A percentile compares a stretch with the other conserved stretches of the same genome.
These are phyloP conservation scores for Larix kaempferi DNA, from an alignment of 75 land plant genomes.

Conservation along the genomic window DNA sequence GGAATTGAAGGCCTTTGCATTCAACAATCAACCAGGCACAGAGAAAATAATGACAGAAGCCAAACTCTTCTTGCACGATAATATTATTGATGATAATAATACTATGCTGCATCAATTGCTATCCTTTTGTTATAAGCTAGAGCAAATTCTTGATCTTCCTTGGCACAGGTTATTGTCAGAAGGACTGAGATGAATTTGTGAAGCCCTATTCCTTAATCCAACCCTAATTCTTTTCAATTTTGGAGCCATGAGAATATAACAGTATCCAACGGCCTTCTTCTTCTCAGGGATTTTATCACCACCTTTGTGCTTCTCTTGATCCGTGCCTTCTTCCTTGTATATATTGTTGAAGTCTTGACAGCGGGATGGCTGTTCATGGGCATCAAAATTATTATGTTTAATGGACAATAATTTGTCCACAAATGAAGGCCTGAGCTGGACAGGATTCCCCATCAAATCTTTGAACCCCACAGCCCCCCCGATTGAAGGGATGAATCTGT, in stretches of 20 bases:
- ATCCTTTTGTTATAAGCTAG: too few species aligned
- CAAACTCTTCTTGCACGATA: background rate
- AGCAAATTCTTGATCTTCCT: background rate
- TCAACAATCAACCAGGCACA: background rate
- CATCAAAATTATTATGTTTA: background rate
- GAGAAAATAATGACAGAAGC: too few species aligned
- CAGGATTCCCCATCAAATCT: slow-evolving; percentile 16
- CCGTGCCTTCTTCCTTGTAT: background rate
- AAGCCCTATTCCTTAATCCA: background rate
- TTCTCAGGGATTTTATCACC: background rate
- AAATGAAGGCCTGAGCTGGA: background rate
- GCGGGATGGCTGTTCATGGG: background rate
- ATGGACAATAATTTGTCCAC: background rate
- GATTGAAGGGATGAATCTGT: slow-evolving; percentile 20
- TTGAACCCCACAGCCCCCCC: slow-evolving; percentile 32
- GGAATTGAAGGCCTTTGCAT: background rate
- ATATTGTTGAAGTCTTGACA: background rate
- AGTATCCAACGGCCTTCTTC: background rate
- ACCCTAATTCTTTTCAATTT: background rate
- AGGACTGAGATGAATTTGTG: background rate
- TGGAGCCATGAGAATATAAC: background rate
- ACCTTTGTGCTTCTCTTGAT: background rate
- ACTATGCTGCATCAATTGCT: background rate
- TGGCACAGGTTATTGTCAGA: background rate
- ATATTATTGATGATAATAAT: background rate